phyloP scores from a whole-genome alignment of 768 basidiomycete species.

The Scleroderma citrinum region DNA sequence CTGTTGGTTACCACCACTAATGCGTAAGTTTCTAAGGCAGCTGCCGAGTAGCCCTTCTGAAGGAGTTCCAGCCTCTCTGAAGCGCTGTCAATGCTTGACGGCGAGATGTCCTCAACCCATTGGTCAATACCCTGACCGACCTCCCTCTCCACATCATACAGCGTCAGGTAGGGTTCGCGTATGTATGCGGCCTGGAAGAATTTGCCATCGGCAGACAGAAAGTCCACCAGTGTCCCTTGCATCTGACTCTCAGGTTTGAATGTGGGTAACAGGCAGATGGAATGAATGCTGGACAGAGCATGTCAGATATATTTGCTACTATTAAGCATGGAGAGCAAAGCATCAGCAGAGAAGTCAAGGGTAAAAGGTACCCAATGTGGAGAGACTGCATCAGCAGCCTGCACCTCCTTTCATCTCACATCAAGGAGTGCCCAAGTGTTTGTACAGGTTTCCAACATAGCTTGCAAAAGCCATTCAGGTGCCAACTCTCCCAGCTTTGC shows the following conservation, averaged over 20 bases:
- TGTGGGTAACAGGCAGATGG: not conserved
- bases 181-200: slow-evolving; percentile 8
- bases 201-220: slow-evolving; percentile 7
- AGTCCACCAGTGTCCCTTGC: slow-evolving; percentile 13
- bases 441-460: slow-evolving; percentile 10
- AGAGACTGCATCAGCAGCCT: slow-evolving; percentile 16
- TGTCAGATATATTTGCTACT: slow-evolving; percentile 24
- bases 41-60: slow-evolving; percentile 19
- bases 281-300: slow-evolving; percentile 5
- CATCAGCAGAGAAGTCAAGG: slow-evolving; percentile 27
- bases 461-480: not conserved
- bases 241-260: not conserved
- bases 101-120: slow-evolving; percentile 26
- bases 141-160: slow-evolving; percentile 35
- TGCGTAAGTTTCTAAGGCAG: slow-evolving; percentile 14
- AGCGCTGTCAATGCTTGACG: slow-evolving; percentile 1
- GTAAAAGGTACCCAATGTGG: slow-evolving; percentile 25
- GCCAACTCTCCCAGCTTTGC: slow-evolving; percentile 2
- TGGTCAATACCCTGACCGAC: slow-evolving; percentile 27
- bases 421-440: slow-evolving; percentile 14
- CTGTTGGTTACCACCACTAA: too few relatives aligned
- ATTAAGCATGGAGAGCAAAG: slow-evolving; percentile 26
- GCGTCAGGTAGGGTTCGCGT: slow-evolving; percentile 10
- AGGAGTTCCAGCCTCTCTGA: slow-evolving; percentile 21
- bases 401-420: slow-evolving; percentile 27